Evolutionary conservation across 768 basidiomycete species (phyloP).

Genomic region (Cystofilobasidium ferigula): DNA sequence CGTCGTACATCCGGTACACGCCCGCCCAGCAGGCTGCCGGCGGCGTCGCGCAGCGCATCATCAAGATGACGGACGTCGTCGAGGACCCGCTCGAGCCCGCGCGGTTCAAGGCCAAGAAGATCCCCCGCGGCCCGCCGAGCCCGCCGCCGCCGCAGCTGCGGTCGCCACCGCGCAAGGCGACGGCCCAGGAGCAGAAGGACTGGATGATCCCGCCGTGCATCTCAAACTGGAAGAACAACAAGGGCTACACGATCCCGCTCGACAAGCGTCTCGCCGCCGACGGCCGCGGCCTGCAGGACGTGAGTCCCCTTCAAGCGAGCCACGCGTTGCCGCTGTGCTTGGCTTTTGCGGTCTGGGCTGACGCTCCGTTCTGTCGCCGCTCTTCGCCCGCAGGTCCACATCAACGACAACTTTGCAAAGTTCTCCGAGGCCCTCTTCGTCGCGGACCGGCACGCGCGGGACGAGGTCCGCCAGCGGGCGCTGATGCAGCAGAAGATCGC

Average conservation of each 20-base stretch:
- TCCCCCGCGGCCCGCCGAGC: constrained; percentile 88
- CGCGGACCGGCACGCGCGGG: constrained; percentile 92
- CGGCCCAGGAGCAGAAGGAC: constrained; percentile 95
- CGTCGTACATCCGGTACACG: constrained; percentile 89
- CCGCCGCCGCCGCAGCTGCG: constrained; percentile 92
- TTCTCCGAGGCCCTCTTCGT: constrained; percentile 93
- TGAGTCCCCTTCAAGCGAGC: constrained; percentile 43
- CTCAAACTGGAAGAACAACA: constrained; percentile 99
- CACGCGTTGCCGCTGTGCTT: neutral
- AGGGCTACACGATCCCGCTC: constrained; percentile 96
- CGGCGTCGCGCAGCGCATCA: constrained; percentile 85
- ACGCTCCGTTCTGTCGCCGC: neutral
- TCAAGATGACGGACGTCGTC: constrained; percentile 96
- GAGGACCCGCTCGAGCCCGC: constrained; percentile 97
- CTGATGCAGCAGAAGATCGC: constrained; percentile 99
- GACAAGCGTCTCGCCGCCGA: constrained; percentile 97
- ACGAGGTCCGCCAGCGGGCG: constrained; percentile 90
- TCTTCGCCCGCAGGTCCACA: constrained; percentile 58
- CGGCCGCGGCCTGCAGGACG: constrained; percentile 95
- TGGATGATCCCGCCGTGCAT: constrained; percentile 99
- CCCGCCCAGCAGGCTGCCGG: constrained; percentile 47
- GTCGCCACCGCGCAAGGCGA: constrained; percentile 90
- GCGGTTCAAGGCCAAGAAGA: constrained; percentile 97
- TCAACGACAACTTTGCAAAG: constrained; percentile 98
- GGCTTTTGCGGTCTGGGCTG: neutral